These are phyloP conservation scores for Fraxinus platypoda DNA, from an alignment of 305 asterid species.

Conservation along the genomic window DNA sequence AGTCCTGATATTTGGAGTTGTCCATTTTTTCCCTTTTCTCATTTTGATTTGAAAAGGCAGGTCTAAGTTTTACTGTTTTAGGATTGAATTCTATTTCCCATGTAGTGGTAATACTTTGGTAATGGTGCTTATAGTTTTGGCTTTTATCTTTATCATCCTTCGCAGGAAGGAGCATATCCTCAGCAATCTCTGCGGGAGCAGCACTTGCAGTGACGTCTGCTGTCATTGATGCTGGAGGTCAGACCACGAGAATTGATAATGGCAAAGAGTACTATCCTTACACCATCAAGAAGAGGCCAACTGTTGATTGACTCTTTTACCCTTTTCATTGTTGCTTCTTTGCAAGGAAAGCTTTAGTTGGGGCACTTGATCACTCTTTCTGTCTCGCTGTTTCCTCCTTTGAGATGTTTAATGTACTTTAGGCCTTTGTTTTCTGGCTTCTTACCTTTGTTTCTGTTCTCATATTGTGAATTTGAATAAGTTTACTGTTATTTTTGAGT, in stretches of 20 bases:
- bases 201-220: conserved; percentile 80
- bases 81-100: not conserved
- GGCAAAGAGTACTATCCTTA: conserved; percentile 88
- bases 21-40: not conserved
- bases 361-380: not conserved
- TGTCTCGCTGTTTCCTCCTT: not conserved
- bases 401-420: conserved; percentile 16
- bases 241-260: conserved; percentile 68
- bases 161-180: conserved; percentile 77
- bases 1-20: not conserved
- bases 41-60: not conserved
- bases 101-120: not conserved
- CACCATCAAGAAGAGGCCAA: conserved; percentile 73
- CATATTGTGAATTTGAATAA: conserved; percentile 32
- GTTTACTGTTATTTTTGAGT: conserved; percentile 13
- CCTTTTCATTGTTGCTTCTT: not conserved
- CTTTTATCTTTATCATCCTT: conserved; percentile 6
- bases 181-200: conserved; percentile 85
- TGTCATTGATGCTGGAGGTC: conserved; percentile 71
- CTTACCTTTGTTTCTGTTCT: conserved; percentile 20
- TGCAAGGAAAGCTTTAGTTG: conserved; percentile 35
- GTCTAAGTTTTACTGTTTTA: not conserved
- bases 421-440: conserved; percentile 30
- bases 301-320: conserved; percentile 10
- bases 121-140: conserved; percentile 3